Evolutionary conservation across 2,329 filamentous ascomycete species (phyloP).

Genomic region (Emydomyces testavorans): DNA sequence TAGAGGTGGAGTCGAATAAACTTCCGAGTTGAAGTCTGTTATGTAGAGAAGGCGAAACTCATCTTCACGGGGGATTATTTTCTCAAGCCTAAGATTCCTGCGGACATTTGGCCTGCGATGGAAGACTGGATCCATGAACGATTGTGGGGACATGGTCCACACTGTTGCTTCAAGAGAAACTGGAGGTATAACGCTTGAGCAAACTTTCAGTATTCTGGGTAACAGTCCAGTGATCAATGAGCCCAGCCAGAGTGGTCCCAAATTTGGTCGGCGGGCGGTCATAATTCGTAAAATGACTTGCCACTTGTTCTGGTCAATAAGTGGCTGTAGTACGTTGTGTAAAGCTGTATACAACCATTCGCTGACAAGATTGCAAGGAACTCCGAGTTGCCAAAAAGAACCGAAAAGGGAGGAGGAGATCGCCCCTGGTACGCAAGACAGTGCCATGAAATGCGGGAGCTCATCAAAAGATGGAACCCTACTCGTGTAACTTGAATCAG

Average conservation of each 20-base stretch:
- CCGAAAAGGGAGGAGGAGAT: slow-evolving; percentile 12
- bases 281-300: slow-evolving; percentile 9
- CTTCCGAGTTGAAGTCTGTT: slow-evolving; percentile 6
- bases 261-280: slow-evolving; percentile 11
- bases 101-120: slow-evolving; percentile 7
- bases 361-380: slow-evolving; percentile 11
- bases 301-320: slow-evolving; percentile 8
- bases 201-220: slow-evolving; percentile 9
- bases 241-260: slow-evolving; percentile 10
- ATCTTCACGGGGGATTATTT: slow-evolving; percentile 11
- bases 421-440: slow-evolving; percentile 9
- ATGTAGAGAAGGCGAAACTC: slow-evolving; percentile 13
- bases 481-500: not conserved
- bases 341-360: slow-evolving; percentile 13
- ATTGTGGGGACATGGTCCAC: not conserved
- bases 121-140: slow-evolving; percentile 11
- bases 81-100: slow-evolving; percentile 5
- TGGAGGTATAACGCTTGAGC: slow-evolving; percentile 1
- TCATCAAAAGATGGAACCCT: slow-evolving; percentile 10
- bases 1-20: slow-evolving; percentile 2
- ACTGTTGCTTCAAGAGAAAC: slow-evolving; percentile 8
- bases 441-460: slow-evolving; percentile 12
- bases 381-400: slow-evolving; percentile 11
- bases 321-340: slow-evolving; percentile 3
- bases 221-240: slow-evolving; percentile 11